phyloP scores from a whole-genome alignment of 345 rosid genomes.

The Lagerstroemia speciosa region DNA sequence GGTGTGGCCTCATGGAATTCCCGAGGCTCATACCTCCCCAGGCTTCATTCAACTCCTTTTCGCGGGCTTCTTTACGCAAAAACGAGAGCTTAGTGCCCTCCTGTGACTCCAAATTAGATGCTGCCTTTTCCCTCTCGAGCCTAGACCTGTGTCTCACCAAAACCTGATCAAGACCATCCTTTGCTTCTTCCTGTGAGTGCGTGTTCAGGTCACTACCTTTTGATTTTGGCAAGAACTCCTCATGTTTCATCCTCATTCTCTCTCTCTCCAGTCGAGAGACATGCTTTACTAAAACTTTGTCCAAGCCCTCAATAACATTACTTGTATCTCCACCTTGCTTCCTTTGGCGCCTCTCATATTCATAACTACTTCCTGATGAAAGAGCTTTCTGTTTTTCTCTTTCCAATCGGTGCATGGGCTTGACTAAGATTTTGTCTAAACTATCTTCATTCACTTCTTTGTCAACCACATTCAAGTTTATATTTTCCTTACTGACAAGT shows the following conservation, averaged over 20 bases:
- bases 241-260: constrained; percentile 33
- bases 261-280: constrained; percentile 68
- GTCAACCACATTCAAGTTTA: constrained; percentile 23
- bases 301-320: constrained; percentile 41
- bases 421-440: constrained; percentile 49
- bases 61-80: constrained; percentile 59
- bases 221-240: constrained; percentile 25
- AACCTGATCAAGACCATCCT: constrained; percentile 39
- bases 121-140: constrained; percentile 56
- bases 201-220: constrained; percentile 22
- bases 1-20: constrained; percentile 53
- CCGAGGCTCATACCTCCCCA: constrained; percentile 92
- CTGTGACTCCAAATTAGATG: constrained; percentile 17
- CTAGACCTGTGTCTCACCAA: constrained; percentile 49
- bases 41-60: constrained; percentile 72
- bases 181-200: constrained; percentile 20
- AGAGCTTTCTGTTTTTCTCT: constrained; percentile 36
- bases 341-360: constrained; percentile 22
- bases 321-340: constrained; percentile 28
- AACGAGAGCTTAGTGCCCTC: constrained; percentile 20
- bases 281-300: constrained; percentile 76
- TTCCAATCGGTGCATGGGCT: constrained; percentile 47
- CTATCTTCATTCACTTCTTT: constrained; percentile 26
- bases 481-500: constrained; percentile 48
- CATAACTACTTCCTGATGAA: constrained; percentile 24